Evolutionary conservation across 495 filamentous ascomycete species (phyloP).

Genomic region (Letharia lupina): DNA sequence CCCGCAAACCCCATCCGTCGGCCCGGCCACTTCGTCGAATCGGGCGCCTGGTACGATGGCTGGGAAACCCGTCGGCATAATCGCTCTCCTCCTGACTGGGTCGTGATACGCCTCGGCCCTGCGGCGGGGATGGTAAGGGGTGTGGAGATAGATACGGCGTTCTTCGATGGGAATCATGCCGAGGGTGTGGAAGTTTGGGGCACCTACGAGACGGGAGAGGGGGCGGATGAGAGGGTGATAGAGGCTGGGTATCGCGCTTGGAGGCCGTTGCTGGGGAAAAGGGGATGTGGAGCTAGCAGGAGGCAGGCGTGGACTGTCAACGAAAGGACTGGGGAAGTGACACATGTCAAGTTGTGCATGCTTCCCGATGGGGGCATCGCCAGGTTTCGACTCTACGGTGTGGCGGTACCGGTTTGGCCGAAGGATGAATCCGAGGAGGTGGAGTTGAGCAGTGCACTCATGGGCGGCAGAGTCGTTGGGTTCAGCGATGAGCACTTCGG

Average conservation of each 20-base stretch:
- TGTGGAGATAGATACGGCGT: conserved; percentile 78
- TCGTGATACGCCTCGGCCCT: conserved; percentile 71
- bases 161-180: conserved; percentile 82
- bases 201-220: conserved; percentile 46
- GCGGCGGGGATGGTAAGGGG: conserved; percentile 67
- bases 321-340: conserved; percentile 49
- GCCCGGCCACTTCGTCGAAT: conserved; percentile 72
- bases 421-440: conserved; percentile 53
- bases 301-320: conserved; percentile 72
- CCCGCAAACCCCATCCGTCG: conserved; percentile 66
- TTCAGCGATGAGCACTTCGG: conserved; percentile 87
- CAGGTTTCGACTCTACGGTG: conserved; percentile 71
- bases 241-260: conserved; percentile 53
- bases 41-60: conserved; percentile 91
- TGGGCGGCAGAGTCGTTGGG: conserved; percentile 66
- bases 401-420: conserved; percentile 65
- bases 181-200: conserved; percentile 78
- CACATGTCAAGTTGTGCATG: conserved; percentile 81
- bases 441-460: conserved; percentile 74
- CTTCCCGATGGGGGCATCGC: conserved; percentile 94
- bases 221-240: conserved; percentile 51
- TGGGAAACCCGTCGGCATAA: conserved; percentile 94
- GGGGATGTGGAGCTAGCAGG: conserved; percentile 67
- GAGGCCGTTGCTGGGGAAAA: conserved; percentile 61
- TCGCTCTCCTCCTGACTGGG: conserved; percentile 69